Base-by-base conservation (phyloP, 2,329 filamentous ascomycete genomes). In the Purpureocillium lavendulum region DNA sequence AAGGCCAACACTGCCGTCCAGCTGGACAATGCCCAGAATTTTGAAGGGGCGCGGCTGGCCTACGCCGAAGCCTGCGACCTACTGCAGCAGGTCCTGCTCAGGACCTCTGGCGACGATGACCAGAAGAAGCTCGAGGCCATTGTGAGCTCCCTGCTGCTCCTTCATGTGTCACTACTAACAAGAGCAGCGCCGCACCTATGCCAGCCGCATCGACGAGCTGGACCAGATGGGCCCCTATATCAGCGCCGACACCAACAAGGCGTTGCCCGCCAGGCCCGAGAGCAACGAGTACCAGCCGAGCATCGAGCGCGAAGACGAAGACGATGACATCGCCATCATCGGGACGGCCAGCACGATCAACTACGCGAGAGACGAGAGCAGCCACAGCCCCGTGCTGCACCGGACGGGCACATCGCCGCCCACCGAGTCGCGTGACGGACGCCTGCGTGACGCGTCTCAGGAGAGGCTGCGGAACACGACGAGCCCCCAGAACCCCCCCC, bases 1-100 rank as follows among this genome's bases (percentile, higher is more conserved):
- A 95, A 96, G 64, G 92, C 92, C 36, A 96, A 98, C 56, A 90
- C 87, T 11, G 92, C 92, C 16, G 92, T 98, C 18, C 76, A 96
- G 49, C 75, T 98, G 31, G 92, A 98, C 64, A 97, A 96, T 73
- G 88, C 87, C 12, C 86, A 92, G 54, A 95, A 97, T 55, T 90
- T 92, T 46, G 86, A 90, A 58, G 88, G 87, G 31, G 92, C 92
- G 14, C 82, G 94, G 56, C 79, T 87, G 53, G 88, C 90, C 12
- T 98, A 98, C 58, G 72, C 77, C 10, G 92, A 98, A 62, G 92
- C 94, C 4, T 98, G 92, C 57, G 77, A 82, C 40, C 70, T 98
- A 43, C 67, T 98, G 40, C 83, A 90, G 49, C 82, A 94, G 53
- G 92, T 98, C 4, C 84, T 98, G 66, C 68, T 82, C 41, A 80